Evolutionary conservation across 257 asterid genomes (phyloP).

Genomic region (Parsonsia alboflavescens): DNA sequence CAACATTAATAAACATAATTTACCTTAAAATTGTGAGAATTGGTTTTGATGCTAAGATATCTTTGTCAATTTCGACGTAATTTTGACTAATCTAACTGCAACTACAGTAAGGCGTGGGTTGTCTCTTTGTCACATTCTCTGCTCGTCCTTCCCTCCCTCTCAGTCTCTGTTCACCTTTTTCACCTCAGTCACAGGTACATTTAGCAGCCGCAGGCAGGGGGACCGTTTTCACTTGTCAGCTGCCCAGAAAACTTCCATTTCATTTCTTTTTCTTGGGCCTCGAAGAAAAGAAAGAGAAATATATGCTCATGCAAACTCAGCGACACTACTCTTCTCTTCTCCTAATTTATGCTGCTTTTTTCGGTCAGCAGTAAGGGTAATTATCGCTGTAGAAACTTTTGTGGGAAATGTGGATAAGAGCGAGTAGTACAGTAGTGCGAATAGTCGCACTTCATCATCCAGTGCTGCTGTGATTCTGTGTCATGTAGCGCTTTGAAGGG

Average conservation of each 20-base stretch:
- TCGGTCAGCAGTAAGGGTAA: neutral
- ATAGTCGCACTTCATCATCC: neutral
- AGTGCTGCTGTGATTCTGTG: neutral
- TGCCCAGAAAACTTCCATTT: too few relatives aligned
- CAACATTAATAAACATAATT: too few relatives aligned
- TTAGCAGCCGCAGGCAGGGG: too few relatives aligned
- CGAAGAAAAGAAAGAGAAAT: slow-evolving; percentile 4
- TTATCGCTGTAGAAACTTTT: neutral
- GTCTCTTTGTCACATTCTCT: slow-evolving; percentile 21
- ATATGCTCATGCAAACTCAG: neutral
- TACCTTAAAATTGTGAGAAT: too few relatives aligned
- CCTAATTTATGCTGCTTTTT: slow-evolving; percentile 32
- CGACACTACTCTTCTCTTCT: neutral
- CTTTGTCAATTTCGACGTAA: neutral
- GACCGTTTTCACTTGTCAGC: slow-evolving; percentile 27
- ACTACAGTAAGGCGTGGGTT: slow-evolving; percentile 18
- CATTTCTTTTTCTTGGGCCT: slow-evolving; percentile 28
- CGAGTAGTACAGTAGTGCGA: neutral
- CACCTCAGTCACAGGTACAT: slow-evolving; percentile 20
- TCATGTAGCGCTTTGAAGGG: neutral
- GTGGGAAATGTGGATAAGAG: neutral
- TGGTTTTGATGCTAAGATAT: neutral
- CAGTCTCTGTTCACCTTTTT: too few relatives aligned
- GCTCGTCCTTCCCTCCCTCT: too few relatives aligned
- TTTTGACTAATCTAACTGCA: slow-evolving; percentile 23